Percentiles rank a stretch among this genome's conserved stretches.
Conservation (phyloP, 495 filamentous ascomycete genomes). For the Penicillium manginii region DNA sequence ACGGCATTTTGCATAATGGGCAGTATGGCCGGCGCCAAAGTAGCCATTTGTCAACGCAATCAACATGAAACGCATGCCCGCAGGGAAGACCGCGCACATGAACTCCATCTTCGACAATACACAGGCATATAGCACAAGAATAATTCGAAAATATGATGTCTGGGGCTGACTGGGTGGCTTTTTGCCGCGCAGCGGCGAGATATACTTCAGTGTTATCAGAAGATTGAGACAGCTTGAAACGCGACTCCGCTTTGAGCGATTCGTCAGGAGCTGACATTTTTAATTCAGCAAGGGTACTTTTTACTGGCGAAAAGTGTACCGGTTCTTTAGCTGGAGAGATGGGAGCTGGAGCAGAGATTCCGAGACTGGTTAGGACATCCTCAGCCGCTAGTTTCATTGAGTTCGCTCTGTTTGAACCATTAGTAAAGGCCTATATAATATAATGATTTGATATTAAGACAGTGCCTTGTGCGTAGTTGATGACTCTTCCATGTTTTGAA, state of each 20-base stretch:
- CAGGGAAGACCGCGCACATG: conserved; percentile 11
- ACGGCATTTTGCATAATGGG: conserved; percentile 9
- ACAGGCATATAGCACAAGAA: conserved; percentile 12
- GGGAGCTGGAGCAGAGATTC: background rate
- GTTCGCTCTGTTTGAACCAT: conserved; percentile 4
- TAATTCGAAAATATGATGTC: conserved; percentile 6
- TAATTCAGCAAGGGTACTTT: conserved; percentile 4
- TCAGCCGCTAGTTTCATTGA: background rate
- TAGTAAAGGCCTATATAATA: conserved; percentile 4
- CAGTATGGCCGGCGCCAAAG: conserved; percentile 9
- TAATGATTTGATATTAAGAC: conserved; percentile 5
- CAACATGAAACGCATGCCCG: conserved; percentile 12
- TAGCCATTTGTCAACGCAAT: conserved; percentile 12
- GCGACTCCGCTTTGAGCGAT: background rate
- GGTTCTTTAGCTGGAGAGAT: conserved; percentile 6
- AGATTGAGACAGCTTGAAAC: background rate
- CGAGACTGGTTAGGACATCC: conserved; percentile 1
- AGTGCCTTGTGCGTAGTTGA: conserved; percentile 5
- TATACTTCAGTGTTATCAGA: background rate
- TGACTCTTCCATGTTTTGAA: conserved; percentile 11
- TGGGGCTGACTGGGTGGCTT: background rate
- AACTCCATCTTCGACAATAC: conserved; percentile 8
- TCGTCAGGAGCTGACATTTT: background rate
- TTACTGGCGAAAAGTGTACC: conserved; percentile 6
- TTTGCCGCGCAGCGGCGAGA: background rate